A percentile compares a stretch with the other conserved stretches of the same genome.
These are phyloP conservation scores for Microdochium bolleyi DNA, from an alignment of 2,329 filamentous ascomycete genomes.

Conservation along the genomic window DNA sequence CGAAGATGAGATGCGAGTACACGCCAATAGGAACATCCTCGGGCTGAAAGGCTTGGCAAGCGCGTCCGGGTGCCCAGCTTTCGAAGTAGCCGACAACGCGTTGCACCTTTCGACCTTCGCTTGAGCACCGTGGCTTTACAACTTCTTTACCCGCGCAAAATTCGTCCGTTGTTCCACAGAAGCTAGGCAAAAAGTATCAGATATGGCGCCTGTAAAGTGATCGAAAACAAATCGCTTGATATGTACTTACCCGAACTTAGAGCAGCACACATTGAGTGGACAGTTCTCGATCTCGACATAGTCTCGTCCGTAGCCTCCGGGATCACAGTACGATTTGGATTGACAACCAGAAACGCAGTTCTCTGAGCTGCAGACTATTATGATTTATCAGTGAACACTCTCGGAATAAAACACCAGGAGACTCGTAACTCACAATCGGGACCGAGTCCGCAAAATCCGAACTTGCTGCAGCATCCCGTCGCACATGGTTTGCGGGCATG, in stretches of 20 bases:
- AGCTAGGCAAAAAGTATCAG: constrained; percentile 1
- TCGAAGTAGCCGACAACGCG: constrained; percentile 17
- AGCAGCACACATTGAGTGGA: constrained; percentile 19
- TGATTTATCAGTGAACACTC: constrained; percentile 3
- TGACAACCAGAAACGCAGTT: constrained; percentile 4
- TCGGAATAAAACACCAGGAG: no score
- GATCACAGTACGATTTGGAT: constrained; percentile 11
- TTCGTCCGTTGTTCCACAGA: constrained; percentile 12
- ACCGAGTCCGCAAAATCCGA: constrained; percentile 8
- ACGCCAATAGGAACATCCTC: constrained; percentile 13
- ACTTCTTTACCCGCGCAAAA: constrained; percentile 6
- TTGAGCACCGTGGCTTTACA: constrained; percentile 1
- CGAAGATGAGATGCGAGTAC: constrained; percentile 24
- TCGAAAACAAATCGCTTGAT: background rate
- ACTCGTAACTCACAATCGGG: constrained; percentile 10
- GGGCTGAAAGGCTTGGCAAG: constrained; percentile 11
- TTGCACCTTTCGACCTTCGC: constrained; percentile 1
- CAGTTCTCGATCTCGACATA: constrained; percentile 9
- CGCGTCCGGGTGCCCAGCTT: constrained; percentile 7
- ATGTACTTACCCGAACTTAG: constrained; percentile 7
- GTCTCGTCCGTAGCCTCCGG: constrained; percentile 10
- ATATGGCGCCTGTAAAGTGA: background rate
- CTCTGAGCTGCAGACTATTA: background rate
- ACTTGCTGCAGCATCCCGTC: constrained; percentile 4
- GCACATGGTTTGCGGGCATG: constrained; percentile 1